These are phyloP conservation scores for Monosporascus sp. DNA, from an alignment of 2,329 filamentous ascomycete species.

Conservation along the genomic window DNA sequence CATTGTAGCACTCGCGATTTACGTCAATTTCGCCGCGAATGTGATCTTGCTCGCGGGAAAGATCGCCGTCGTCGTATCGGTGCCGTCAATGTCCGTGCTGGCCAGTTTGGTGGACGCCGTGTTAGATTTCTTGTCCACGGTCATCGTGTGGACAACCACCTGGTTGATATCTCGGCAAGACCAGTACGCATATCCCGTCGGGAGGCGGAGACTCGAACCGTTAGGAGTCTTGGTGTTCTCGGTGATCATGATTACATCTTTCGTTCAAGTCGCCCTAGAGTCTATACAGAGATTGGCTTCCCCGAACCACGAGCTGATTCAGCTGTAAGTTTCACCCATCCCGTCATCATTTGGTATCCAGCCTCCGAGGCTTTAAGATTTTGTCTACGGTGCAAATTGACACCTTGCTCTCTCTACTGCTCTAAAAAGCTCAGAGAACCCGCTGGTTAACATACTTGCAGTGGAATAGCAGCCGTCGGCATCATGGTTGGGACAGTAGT, in stretches of 20 bases:
- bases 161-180: conserved; percentile 69
- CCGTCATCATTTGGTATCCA: neutral
- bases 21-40: conserved; percentile 78
- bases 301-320: conserved; percentile 61
- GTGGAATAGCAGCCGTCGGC: conserved; percentile 60
- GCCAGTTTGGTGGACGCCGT: conserved; percentile 75
- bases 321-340: conserved; percentile 41
- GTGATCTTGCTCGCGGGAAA: conserved; percentile 69
- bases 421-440: neutral
- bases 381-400: neutral
- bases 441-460: conserved; percentile 12
- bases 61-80: conserved; percentile 68
- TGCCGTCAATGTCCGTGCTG: conserved; percentile 75
- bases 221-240: conserved; percentile 78
- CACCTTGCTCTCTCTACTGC: neutral
- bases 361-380: neutral
- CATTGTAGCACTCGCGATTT: conserved; percentile 82
- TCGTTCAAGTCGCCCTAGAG: conserved; percentile 70
- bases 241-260: conserved; percentile 81
- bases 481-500: conserved; percentile 81
- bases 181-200: conserved; percentile 72
- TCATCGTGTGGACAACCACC: conserved; percentile 75
- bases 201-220: conserved; percentile 69
- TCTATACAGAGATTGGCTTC: conserved; percentile 59
- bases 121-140: conserved; percentile 74